Conservation (phyloP, 2,329 filamentous ascomycete species). For the Xylariomycetidae sp. region DNA sequence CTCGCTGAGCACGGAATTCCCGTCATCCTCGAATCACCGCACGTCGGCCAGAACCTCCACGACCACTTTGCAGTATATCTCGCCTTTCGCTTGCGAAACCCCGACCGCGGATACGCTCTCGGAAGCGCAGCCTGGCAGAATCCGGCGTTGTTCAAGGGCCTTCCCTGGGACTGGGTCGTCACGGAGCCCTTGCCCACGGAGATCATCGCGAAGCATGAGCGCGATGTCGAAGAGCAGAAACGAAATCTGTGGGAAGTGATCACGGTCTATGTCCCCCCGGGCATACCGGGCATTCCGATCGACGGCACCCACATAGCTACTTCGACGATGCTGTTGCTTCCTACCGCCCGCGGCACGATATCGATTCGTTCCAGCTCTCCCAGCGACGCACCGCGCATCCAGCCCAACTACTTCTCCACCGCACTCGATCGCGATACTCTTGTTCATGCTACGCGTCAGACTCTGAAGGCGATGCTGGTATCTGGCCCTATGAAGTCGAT, state of each 20-base stretch:
- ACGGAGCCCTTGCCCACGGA: constrained; percentile 12
- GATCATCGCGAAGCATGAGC: constrained; percentile 11
- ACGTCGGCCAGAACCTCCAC: constrained; percentile 24
- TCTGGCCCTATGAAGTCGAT: constrained; percentile 11
- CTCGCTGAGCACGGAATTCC: constrained; percentile 29
- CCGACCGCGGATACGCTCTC: constrained; percentile 19
- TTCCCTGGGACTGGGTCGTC: constrained; percentile 21
- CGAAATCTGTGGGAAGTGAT: constrained; percentile 16
- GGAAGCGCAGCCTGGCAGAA: constrained; percentile 15
- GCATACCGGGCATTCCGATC: constrained; percentile 16
- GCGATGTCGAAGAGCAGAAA: constrained; percentile 4
- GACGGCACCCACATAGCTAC: constrained; percentile 18
- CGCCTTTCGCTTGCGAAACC: constrained; percentile 20
- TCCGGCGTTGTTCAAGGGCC: constrained; percentile 15
- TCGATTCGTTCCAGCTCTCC: constrained; percentile 11
- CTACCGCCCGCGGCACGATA: constrained; percentile 15
- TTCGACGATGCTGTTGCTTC: constrained; percentile 20
- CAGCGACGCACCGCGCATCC: constrained; percentile 10
- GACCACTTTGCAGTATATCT: constrained; percentile 20
- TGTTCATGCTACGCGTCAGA: constrained; percentile 12
- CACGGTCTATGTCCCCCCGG: constrained; percentile 15
- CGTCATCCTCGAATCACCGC: constrained; percentile 23
- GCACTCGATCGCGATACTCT: constrained; percentile 12
- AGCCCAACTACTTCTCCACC: constrained; percentile 13
- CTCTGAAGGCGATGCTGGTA: constrained; percentile 11